Base-by-base conservation (phyloP, 176 grass and related monocot species). In the Typha latifolia region DNA sequence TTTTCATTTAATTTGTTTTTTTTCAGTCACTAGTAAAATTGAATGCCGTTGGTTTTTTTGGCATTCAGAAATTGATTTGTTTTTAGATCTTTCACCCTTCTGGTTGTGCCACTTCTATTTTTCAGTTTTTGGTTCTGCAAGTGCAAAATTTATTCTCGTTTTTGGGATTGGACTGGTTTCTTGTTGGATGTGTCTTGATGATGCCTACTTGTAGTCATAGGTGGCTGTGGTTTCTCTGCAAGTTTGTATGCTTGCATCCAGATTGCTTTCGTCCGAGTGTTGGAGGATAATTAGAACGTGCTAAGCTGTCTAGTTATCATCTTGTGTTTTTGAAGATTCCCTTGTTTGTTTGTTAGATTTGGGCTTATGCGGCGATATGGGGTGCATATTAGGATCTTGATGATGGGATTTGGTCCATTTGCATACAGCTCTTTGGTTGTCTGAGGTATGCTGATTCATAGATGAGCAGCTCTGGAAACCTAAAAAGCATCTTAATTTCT, bases 281-380 rank as follows among this genome's bases (percentile, higher is more conserved):
- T 24, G 32, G 14, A 7, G 22, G 20, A 50, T 64, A 47, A 62
- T 51, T 66, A 73, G 47, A 50, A 75, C 62, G 62, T 37, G 49
- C 37, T 14, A 71, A 49, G 61, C 81, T 69, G 72, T 24, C 49
- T 61, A 57, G 23, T 63, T 84, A 61, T 80, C 29, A 68, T 77
- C 68, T 62, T 24, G 37, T 56, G n/a, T 61, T 51, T 74, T 88
- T 80, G 77, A 88, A 88, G 73, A 72, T 81, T 88, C 69, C 24
- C 52, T 83, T 71, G 75, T 77, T 63, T 81, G 24, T 84, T 88
- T 74, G 72, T 37, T 88, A 81, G 85, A 88, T 84, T 55, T 72
- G 81, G 81, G 69, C 63, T 24, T 68, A 59, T 84, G 73, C 70
- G 66, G 51, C 48, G 51, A 77, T 88, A 51, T 84, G 77, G 67